Conservation (phyloP, 2,329 filamentous ascomycete genomes). For the Rhinocladiella mackenziei region DNA sequence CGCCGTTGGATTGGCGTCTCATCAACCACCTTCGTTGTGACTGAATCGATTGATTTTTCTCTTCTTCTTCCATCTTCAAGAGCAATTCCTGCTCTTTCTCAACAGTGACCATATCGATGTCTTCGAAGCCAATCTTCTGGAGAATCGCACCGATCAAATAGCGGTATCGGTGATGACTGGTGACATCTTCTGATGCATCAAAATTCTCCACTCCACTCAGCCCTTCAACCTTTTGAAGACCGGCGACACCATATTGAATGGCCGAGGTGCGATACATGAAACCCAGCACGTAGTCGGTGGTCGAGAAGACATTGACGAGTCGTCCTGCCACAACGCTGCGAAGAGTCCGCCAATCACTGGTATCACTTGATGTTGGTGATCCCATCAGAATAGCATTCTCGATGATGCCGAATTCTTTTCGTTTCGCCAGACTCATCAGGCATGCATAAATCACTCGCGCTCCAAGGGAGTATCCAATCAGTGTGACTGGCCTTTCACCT, state of each 20-base stretch:
- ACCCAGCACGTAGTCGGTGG: slow-evolving; percentile 80
- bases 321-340: slow-evolving; percentile 74
- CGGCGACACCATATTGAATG: slow-evolving; percentile 77
- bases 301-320: slow-evolving; percentile 82
- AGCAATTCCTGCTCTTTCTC: slow-evolving; percentile 43
- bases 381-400: slow-evolving; percentile 82
- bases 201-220: slow-evolving; percentile 58
- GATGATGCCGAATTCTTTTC: slow-evolving; percentile 75
- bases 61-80: slow-evolving; percentile 37
- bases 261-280: slow-evolving; percentile 83
- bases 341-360: slow-evolving; percentile 70
- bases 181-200: slow-evolving; percentile 61
- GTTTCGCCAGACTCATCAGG: slow-evolving; percentile 68
- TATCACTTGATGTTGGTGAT: slow-evolving; percentile 68
- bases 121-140: slow-evolving; percentile 64
- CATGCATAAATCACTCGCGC: slow-evolving; percentile 80
- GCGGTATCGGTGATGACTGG: slow-evolving; percentile 67
- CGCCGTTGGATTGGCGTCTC: slow-evolving; percentile 24
- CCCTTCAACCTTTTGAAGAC: slow-evolving; percentile 66
- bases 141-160: slow-evolving; percentile 64
- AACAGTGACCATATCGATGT: slow-evolving; percentile 50
- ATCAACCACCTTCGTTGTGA: slow-evolving; percentile 26
- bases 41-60: slow-evolving; percentile 33
- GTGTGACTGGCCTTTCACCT: slow-evolving; percentile 73
- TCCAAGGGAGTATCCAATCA: slow-evolving; percentile 78